Evolutionary conservation across 2,329 filamentous ascomycete genomes (phyloP).

Genomic region (Paradendryphiella salina): DNA sequence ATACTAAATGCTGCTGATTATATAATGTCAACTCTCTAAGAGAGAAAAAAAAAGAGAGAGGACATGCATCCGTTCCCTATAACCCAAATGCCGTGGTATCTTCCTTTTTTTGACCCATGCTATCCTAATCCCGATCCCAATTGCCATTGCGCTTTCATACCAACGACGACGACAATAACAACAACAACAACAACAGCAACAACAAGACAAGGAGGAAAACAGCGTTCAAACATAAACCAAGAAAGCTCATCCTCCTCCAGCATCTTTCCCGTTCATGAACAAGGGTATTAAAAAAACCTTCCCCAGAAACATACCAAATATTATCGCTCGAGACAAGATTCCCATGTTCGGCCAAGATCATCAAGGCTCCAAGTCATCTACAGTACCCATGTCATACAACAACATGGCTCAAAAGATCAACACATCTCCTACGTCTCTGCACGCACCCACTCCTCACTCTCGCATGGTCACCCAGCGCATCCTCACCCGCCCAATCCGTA

Average conservation of each 20-base stretch:
- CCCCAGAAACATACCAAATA: neutral
- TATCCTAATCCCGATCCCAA: neutral
- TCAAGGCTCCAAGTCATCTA: constrained; percentile 25
- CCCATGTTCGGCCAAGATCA: neutral
- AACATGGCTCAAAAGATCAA: constrained; percentile 29
- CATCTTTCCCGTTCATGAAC: too few species aligned
- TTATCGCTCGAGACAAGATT: neutral
- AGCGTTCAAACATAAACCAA: neutral
- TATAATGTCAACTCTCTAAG: neutral
- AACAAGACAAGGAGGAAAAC: neutral
- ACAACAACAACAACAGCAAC: neutral
- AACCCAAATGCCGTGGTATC: constrained; percentile 19
- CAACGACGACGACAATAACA: neutral
- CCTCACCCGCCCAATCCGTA: constrained; percentile 34
- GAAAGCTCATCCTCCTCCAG: too few species aligned
- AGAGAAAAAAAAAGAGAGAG: neutral
- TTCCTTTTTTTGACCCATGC: neutral
- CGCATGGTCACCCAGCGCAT: constrained; percentile 18
- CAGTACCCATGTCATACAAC: constrained; percentile 35
- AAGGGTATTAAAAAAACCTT: too few species aligned
- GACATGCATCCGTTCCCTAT: constrained; percentile 1
- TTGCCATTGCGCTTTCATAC: too few species aligned
- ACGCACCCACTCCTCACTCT: constrained; percentile 15
- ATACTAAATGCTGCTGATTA: too few species aligned
- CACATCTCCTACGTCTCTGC: constrained; percentile 28